Evolutionary conservation across 2,329 filamentous ascomycete genomes (phyloP), one percentile per base, ranked within the genome.

Genomic region (Stachybotrys chlorohalonatus): DNA sequence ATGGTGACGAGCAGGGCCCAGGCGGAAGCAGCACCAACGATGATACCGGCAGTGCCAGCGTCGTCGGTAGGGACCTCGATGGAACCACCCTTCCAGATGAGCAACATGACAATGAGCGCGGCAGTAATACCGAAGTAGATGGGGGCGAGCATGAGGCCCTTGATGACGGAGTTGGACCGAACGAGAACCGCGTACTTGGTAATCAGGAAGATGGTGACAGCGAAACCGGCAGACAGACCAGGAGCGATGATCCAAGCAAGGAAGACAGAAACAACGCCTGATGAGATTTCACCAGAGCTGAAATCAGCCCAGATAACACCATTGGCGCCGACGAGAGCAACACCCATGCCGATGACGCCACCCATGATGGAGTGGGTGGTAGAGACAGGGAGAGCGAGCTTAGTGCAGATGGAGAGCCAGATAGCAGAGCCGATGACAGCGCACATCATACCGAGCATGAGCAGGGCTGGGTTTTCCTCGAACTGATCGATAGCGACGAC

Each of bases 311-410:
- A 86, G 56, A 76, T 73, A 49, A 86, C 71, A 53, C 78, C 77
- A 0, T 70, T 57, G 0, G 69, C 65, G 8, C 82, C 82, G 4
- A 84, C 68, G 0, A 74, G 66, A 2, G 81, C 82, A 51, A 85
- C 72, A 51, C 82, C 82, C 63, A 83, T 80, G 47, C 82, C 82
- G 54, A 83, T 75, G 17, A 85, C 74, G 58, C 80, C 80, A 8
- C 80, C 80, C 64, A 84, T 77, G 56, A 84, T 77, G 13, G 81
- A 82, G 66, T 84, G 81, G 0, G 82, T 85, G 2, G 82, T 83
- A 0, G 80, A 84, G 31, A 84, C 81, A 39, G 81, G 82, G 51
- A 83, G 73, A 53, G 80, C 80, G 57, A 79, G 66, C 7, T 62
- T 64, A 1, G 82, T 84, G 13, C 77, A 77, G 57, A 81, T 62